A percentile compares a stretch with the other conserved stretches of the same genome.
These are phyloP conservation scores for Myriosclerotinia duriaeana DNA, from an alignment of 2,329 filamentous ascomycete genomes.

Conservation along the genomic window DNA sequence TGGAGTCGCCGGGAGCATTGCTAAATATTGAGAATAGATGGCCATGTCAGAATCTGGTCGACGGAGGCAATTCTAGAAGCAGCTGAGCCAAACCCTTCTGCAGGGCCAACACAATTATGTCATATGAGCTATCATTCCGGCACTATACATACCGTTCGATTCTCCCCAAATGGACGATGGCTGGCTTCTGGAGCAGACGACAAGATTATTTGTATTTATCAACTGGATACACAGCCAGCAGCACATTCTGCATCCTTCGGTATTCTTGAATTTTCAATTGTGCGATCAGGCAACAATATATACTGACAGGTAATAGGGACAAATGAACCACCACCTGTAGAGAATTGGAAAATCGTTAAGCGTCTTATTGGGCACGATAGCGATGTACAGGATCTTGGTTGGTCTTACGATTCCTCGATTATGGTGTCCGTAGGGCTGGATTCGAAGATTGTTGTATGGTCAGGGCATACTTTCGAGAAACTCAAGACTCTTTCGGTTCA, in stretches of 20 bases:
- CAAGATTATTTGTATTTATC: constrained; percentile 97
- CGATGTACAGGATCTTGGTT: constrained; percentile 95
- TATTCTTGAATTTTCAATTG: constrained; percentile 44
- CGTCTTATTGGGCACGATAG: constrained; percentile 96
- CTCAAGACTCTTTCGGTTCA: constrained; percentile 90
- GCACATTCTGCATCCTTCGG: constrained; percentile 77
- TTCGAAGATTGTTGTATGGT: constrained; percentile 98
- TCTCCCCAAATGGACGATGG: constrained; percentile 92
- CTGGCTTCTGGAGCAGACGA: constrained; percentile 96
- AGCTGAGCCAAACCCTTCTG: constrained; percentile 64
- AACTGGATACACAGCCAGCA: constrained; percentile 74
- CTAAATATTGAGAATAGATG: constrained; percentile 57
- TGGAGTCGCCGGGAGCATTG: constrained; percentile 19
- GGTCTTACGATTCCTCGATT: constrained; percentile 94
- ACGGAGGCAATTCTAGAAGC: constrained; percentile 89
- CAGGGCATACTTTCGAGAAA: constrained; percentile 96
- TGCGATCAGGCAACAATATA: background rate
- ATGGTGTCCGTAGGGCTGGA: constrained; percentile 94
- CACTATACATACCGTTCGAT: constrained; percentile 94
- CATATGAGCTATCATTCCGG: constrained; percentile 98
- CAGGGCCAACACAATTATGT: constrained; percentile 84
- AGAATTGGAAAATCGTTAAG: constrained; percentile 97
- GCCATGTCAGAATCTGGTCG: constrained; percentile 96
- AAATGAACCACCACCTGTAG: constrained; percentile 86
- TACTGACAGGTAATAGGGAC: constrained; percentile 50